These are phyloP conservation scores for Helotiales sp. DNA, from an alignment of 2,329 filamentous ascomycete genomes.

Conservation along the genomic window DNA sequence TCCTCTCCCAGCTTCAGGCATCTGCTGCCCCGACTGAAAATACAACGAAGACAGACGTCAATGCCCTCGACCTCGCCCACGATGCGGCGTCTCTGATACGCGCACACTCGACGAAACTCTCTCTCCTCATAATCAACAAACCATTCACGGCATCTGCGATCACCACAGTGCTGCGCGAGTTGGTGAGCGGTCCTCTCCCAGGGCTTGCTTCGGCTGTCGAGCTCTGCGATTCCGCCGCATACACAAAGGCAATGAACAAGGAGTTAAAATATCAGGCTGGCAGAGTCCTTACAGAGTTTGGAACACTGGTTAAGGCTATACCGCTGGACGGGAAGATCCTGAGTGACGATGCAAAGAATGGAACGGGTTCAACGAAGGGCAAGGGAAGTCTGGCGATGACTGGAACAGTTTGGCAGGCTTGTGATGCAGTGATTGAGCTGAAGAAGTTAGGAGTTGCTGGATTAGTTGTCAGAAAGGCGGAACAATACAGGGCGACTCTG, in stretches of 20 bases:
- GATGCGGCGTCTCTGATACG: slow-evolving; percentile 75
- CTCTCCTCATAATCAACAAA: slow-evolving; percentile 82
- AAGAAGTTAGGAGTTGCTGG: slow-evolving; percentile 71
- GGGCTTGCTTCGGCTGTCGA: slow-evolving; percentile 74
- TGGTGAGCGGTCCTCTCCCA: slow-evolving; percentile 75
- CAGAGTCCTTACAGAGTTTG: slow-evolving; percentile 66
- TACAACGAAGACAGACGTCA: slow-evolving; percentile 41
- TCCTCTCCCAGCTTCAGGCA: slow-evolving; percentile 38
- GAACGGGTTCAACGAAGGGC: slow-evolving; percentile 44
- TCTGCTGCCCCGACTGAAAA: slow-evolving; percentile 20
- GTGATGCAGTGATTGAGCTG: slow-evolving; percentile 72
- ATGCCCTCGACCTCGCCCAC: slow-evolving; percentile 70
- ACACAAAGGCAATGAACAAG: slow-evolving; percentile 65
- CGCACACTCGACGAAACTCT: slow-evolving; percentile 86
- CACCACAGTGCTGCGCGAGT: slow-evolving; percentile 69
- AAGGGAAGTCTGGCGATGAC: slow-evolving; percentile 68
- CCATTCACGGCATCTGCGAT: slow-evolving; percentile 85
- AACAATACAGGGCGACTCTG: slow-evolving; percentile 75
- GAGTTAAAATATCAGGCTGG: slow-evolving; percentile 67
- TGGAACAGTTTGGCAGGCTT: slow-evolving; percentile 82
- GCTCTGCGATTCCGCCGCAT: slow-evolving; percentile 63
- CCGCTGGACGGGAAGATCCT: slow-evolving; percentile 61
- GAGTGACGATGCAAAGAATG: slow-evolving; percentile 53
- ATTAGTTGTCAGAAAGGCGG: slow-evolving; percentile 71
- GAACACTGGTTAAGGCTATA: slow-evolving; percentile 63